A percentile compares a stretch with the other conserved stretches of the same genome.
Evolutionary conservation across 306 rosid genomes (phyloP).

Genomic region (Purshia tridentata): DNA sequence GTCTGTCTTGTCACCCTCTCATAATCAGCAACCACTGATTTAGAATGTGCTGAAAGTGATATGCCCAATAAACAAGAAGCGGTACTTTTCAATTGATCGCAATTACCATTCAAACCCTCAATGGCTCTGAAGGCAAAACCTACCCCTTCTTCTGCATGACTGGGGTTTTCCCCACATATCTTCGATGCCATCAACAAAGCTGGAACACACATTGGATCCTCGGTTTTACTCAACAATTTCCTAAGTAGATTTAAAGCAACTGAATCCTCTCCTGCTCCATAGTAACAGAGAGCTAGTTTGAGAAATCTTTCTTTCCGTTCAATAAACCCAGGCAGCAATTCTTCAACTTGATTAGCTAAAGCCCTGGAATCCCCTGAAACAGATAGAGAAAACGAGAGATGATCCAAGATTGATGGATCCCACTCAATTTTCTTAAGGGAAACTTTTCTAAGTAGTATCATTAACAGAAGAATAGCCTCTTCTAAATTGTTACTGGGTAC

Average conservation of each 20-base stretch:
- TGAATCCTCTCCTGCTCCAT: slow-evolving; percentile 67
- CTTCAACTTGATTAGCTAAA: slow-evolving; percentile 76
- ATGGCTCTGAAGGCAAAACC: slow-evolving; percentile 52
- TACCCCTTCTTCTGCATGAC: slow-evolving; percentile 61
- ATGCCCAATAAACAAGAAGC: slow-evolving; percentile 71
- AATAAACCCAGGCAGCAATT: slow-evolving; percentile 63
- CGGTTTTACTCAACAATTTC: slow-evolving; percentile 51
- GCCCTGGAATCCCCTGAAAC: slow-evolving; percentile 73
- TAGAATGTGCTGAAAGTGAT: slow-evolving; percentile 67
- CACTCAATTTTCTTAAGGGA: slow-evolving; percentile 62
- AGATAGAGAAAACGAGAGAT: slow-evolving; percentile 83
- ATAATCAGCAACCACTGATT: slow-evolving; percentile 54
- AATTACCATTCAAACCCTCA: slow-evolving; percentile 51
- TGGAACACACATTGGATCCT: slow-evolving; percentile 65
- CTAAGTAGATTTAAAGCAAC: slow-evolving; percentile 71
- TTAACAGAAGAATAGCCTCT: slow-evolving; percentile 89
- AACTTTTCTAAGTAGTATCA: slow-evolving; percentile 70
- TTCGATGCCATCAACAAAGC: slow-evolving; percentile 79
- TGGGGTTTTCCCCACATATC: slow-evolving; percentile 63
- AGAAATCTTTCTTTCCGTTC: slow-evolving; percentile 53
- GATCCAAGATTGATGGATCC: slow-evolving; percentile 97
- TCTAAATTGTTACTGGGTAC: slow-evolving; percentile 84
- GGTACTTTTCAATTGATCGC: slow-evolving; percentile 61
- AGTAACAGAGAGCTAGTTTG: slow-evolving; percentile 74
- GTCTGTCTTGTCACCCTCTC: slow-evolving; percentile 60